Conservation (phyloP, 495 filamentous ascomycete genomes). For the Lasiosphaeris hirsuta region DNA sequence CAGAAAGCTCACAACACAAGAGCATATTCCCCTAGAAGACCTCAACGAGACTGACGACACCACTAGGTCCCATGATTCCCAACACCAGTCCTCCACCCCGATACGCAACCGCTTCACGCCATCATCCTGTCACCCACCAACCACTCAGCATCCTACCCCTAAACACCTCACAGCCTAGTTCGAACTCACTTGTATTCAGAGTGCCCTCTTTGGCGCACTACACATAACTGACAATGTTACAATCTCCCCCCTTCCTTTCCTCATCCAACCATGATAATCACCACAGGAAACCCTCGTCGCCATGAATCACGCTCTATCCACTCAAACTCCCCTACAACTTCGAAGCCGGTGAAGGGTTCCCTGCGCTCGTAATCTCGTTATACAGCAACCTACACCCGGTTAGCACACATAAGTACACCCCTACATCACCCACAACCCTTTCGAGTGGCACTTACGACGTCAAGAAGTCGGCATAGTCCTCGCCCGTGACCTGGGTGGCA, state of each 20-base stretch:
- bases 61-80: no score
- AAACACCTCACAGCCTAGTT: background rate
- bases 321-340: constrained; percentile 60
- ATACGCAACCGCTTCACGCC: no score
- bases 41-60: no score
- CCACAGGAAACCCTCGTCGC: background rate
- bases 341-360: constrained; percentile 63
- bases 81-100: no score
- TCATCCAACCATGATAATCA: background rate
- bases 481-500: constrained; percentile 86
- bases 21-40: no score
- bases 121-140: no score
- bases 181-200: no score
- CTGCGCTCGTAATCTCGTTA: constrained; percentile 89
- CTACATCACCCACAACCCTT: no score
- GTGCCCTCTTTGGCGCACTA: no score
- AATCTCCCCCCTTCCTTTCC: background rate
- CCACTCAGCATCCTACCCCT: no score
- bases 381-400: constrained; percentile 65
- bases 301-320: background rate
- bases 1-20: background rate
- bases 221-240: no score
- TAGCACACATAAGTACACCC: background rate
- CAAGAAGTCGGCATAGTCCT: constrained; percentile 97
- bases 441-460: constrained; percentile 57